Evolutionary conservation across 2,329 filamentous ascomycete genomes (phyloP), one percentile per base, ranked within the genome.

Genomic region (Alternaria novae-zelandiae): DNA sequence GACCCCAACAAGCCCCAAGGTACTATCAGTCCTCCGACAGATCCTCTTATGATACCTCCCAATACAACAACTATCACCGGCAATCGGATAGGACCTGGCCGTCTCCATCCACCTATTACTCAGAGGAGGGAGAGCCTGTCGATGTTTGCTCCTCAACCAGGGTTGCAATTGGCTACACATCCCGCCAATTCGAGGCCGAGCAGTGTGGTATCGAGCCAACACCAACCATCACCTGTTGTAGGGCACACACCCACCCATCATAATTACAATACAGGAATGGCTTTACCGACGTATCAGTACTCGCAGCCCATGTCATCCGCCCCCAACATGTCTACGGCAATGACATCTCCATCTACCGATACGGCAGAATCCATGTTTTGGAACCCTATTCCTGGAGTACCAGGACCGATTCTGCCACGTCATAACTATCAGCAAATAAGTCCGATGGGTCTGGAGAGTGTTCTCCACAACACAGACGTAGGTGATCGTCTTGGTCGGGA

Each of bases 331-430:
- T 47, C 70, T 10, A 67, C 67, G 9, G 59, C 67, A 23, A 64
- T 60, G 45, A 65, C 67, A 13, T 64, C 66, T 2, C 32, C 71
- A 3, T 49, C 57, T 17, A 32, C 59, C 26, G 68, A 69, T 23
- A 53, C 68, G 2, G 64, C 68, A 21, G 73, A 76, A 44, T 62
- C 66, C 10, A 69, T 75, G 45, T 77, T 77, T 55, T 74, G 74
- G 82, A 80, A 79, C 12, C 81, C 82, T 1, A 79, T 83, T 12
- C 76, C 78, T 1, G 77, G 78, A 3, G 74, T 82, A 58, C 79
- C 75, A 54, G 78, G 80, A 8, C 81, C 82, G 3, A 76, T 79
- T 6, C 54, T 78, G 0, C 72, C 72, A 1, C 67, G 74, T n/a
- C 73, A 63, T 44, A 74, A 59, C 36, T 73, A 71, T 60, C 64